Evolutionary conservation across 192 early-diverging fungal genomes (phyloP), one percentile per base, ranked within the genome.

Genomic region (Radiomyces spectabilis): DNA sequence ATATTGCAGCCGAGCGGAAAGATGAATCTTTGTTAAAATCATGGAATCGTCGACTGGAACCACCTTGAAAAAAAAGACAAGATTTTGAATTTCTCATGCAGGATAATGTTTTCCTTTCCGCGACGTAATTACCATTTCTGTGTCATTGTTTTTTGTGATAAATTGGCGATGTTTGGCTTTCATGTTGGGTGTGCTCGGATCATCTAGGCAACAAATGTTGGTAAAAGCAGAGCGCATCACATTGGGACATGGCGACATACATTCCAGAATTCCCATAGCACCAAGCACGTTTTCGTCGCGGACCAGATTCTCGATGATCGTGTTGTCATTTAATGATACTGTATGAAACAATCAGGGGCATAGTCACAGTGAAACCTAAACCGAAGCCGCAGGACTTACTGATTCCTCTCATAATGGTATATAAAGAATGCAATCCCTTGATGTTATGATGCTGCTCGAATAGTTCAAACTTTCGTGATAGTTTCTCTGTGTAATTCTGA

Each of bases 241-340:
- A n/a, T n/a, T n/a, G n/a, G n/a, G n/a, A n/a, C 15, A 51, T 0
- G 22, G 38, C 4, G 27, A 46, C 41, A 21, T 63, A 89, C 86
- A 91, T 82, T 98, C 94, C 31, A 98, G 63, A 69, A 93, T 88
- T 10, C 91, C 91, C 13, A 87, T 71, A 1, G 89, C 75, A 27
- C 63, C 63, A 13, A 81, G 46, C 51, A 95, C 85, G 43, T 82
- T 61, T 7, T 89, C 88, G 51, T 95, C 93, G 51, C 77, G 73
- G 39, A 91, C 66, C 15, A 96, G 76, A 21, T 69, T 68, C 48
- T 88, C 82, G 44, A 88, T 85, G 26, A 98, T 72, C 2, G 74
- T 62, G 12, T 74, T 77, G 57, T 93, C 88, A 59, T 91, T 93
- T 42, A 96, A 73, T 45, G 86, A 73, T 2, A 95, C 82, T 79